phyloP scores from a whole-genome alignment of 2,329 filamentous ascomycete species.

The Salinomyces thailandicus region DNA sequence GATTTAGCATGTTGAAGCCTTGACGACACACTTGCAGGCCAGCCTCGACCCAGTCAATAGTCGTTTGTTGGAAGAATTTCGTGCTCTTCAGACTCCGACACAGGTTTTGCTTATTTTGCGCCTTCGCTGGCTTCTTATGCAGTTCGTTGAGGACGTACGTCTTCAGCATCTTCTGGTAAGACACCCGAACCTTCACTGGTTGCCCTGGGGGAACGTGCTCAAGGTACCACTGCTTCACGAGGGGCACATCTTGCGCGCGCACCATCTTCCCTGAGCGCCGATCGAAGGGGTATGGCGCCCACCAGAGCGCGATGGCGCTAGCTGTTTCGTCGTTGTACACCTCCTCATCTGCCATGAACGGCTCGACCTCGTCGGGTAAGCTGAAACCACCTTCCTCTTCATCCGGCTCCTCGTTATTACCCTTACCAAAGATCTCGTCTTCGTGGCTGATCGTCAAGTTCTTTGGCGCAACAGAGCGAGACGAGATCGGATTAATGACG shows the following conservation, averaged over 20 bases:
- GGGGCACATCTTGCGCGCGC: conserved; percentile 86
- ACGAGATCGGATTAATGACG: conserved; percentile 95
- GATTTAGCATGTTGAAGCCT: conserved; percentile 98
- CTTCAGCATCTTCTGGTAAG: conserved; percentile 95
- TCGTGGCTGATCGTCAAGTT: conserved; percentile 89
- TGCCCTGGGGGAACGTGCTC: conserved; percentile 87
- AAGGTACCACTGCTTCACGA: conserved; percentile 97
- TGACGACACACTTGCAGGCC: conserved; percentile 96
- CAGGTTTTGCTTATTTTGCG: conserved; percentile 87
- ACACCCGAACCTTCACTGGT: conserved; percentile 93
- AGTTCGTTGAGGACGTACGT: conserved; percentile 93
- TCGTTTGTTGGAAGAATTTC: conserved; percentile 99
- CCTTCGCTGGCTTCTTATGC: conserved; percentile 91
- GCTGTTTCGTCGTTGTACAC: conserved; percentile 82
- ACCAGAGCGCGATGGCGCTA: conserved; percentile 89
- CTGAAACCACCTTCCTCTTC: conserved; percentile 43
- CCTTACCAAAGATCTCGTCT: conserved; percentile 80
- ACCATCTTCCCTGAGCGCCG: conserved; percentile 92
- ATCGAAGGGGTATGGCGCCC: conserved; percentile 95
- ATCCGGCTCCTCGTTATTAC: conserved; percentile 70
- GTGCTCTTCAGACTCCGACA: conserved; percentile 85
- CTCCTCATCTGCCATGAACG: conserved; percentile 82
- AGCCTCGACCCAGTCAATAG: conserved; percentile 98
- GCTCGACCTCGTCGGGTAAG: conserved; percentile 67
- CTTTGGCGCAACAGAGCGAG: conserved; percentile 83